Conservation (phyloP, 768 basidiomycete genomes). For the Sporobolomyces roseus region DNA sequence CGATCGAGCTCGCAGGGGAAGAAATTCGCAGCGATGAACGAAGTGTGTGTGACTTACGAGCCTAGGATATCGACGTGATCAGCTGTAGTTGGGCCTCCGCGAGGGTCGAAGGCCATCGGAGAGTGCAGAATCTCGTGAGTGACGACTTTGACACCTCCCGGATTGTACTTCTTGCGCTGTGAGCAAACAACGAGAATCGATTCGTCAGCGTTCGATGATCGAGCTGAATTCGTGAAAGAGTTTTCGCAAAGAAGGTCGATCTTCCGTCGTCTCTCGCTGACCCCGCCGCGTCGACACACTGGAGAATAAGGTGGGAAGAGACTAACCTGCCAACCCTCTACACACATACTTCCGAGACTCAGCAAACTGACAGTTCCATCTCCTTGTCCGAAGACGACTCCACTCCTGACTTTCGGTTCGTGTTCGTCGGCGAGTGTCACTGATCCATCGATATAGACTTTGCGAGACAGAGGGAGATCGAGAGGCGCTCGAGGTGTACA, state of each 20-base stretch:
- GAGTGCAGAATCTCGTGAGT: constrained; percentile 84
- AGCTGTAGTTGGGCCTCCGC: constrained; percentile 87
- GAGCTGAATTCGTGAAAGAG: no score
- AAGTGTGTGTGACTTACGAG: no score
- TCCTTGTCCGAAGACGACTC: constrained; percentile 88
- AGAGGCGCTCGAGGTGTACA: constrained; percentile 54
- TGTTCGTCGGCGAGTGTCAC: constrained; percentile 59
- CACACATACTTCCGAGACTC: constrained; percentile 91
- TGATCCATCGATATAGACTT: constrained; percentile 79
- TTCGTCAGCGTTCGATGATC: no score
- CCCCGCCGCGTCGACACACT: no score
- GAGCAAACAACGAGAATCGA: background rate
- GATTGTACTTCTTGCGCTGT: constrained; percentile 74
- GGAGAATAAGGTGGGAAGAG: background rate
- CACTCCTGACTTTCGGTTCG: constrained; percentile 48
- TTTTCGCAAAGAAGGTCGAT: no score
- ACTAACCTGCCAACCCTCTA: constrained; percentile 76
- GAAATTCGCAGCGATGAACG: no score
- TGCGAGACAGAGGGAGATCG: constrained; percentile 58
- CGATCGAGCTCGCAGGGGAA: no score
- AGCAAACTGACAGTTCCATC: constrained; percentile 87
- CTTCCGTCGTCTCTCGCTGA: no score
- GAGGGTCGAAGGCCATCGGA: constrained; percentile 65
- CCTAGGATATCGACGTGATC: constrained; percentile 66
- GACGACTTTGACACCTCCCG: constrained; percentile 74